Evolutionary conservation across 2,329 filamentous ascomycete genomes (phyloP), one percentile per base, ranked within the genome.

Genomic region (Aspergillus puulaauensis): DNA sequence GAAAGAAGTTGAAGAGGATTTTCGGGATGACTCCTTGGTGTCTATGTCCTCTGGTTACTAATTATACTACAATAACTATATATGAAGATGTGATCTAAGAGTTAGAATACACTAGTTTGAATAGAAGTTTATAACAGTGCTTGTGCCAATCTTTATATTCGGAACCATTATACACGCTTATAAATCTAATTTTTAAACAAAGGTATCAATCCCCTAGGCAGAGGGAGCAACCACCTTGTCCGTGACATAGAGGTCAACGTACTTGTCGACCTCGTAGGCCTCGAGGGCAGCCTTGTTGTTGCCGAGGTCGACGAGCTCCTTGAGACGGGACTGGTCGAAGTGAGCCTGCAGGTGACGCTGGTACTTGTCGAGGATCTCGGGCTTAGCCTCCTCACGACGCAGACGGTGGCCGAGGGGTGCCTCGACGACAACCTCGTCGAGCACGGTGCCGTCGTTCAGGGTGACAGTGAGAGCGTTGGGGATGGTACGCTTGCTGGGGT

Each of bases 391-490:
- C 69, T 97, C 93, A 69, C 93, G 87, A 65, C 95, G 84, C 72
- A 95, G 83, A 65, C 89, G 89, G 82, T 99, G 95, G 68, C 95
- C 95, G 41, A 99, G 86, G 57, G 95, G 95, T 58, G 95, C 93
- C 82, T 97, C 93, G 54, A 99, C 90, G 49, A 90, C 89, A 59
- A 96, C 87, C 80, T 99, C 95, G 21, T 93, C 89, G 37, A 98
- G 83, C 9, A 95, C 83, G 47, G 92, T 96, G 69, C 95, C 95
- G 74, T 98, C 93, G 76, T 96, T 95, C 67, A 99, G 84, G 70
- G 89, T 93, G 58, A 99, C 93, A 31, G 93, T 97, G 65, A 99
- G 83, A 8, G 93, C 95, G 80, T 99, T 99, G 76, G 92, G 91
- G 79, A 99, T 99, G 77, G 92, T 97, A 69, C 95, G 91, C 81